These are phyloP conservation scores for Eucalyptus regnans DNA, from an alignment of 345 rosid species.

Conservation along the genomic window DNA sequence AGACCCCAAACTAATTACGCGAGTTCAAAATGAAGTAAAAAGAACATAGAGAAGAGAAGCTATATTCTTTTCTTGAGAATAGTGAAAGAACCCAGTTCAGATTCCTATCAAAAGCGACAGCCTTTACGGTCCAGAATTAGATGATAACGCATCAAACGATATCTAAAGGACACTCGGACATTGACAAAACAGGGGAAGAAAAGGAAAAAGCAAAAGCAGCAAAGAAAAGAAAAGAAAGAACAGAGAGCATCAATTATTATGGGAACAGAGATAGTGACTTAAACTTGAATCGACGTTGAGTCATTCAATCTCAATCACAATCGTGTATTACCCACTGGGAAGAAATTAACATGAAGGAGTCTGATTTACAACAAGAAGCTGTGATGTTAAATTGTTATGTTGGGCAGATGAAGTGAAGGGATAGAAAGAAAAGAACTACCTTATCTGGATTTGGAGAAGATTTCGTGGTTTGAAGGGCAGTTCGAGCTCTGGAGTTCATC, in stretches of 20 bases:
- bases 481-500: conserved; percentile 69
- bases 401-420: not conserved
- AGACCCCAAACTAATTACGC: conserved; percentile 2
- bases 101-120: conserved; percentile 38
- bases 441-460: conserved; percentile 45
- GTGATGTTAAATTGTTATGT: not conserved
- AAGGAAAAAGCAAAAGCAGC: not conserved
- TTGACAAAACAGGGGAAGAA: not conserved
- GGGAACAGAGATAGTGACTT: not conserved
- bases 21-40: not conserved
- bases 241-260: not conserved
- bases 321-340: not conserved
- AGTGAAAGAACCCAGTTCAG: conserved; percentile 38
- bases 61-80: conserved; percentile 49
- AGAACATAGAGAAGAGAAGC: not conserved
- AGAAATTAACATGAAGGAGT: not conserved
- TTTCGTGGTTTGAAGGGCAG: conserved; percentile 56
- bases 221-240: not conserved
- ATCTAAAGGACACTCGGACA: not conserved
- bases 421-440: conserved; percentile 19
- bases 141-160: not conserved
- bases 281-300: not conserved
- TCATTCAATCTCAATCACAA: not conserved
- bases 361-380: not conserved
- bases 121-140: not conserved